Conservation (phyloP, 192 early-diverging fungal species). For the Backusella circina region DNA sequence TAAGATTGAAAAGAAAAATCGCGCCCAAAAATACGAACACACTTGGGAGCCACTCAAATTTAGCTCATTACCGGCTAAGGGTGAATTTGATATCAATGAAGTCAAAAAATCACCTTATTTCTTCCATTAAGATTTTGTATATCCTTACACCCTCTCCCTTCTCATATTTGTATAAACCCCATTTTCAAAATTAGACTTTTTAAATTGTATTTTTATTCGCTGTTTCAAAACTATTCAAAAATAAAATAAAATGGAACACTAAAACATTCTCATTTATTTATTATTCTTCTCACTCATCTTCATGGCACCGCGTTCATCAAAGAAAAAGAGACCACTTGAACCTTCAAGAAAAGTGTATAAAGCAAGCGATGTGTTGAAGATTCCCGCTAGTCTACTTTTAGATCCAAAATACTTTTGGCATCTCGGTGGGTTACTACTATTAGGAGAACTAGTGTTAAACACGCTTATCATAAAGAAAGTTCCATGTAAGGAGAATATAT, state of each 20-base stretch:
- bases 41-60: slow-evolving; percentile 63
- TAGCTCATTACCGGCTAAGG: slow-evolving; percentile 71
- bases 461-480: slow-evolving; percentile 57
- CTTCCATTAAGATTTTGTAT: slow-evolving; percentile 67
- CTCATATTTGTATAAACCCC: neutral
- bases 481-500: slow-evolving; percentile 42
- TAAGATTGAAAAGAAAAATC: slow-evolving; percentile 24
- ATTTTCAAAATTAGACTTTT: neutral
- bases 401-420: slow-evolving; percentile 51
- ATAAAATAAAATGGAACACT: neutral
- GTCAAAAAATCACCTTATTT: slow-evolving; percentile 87
- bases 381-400: slow-evolving; percentile 23
- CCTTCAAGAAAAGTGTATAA: neutral
- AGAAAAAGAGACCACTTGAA: neutral
- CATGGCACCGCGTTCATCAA: neutral
- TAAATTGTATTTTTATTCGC: neutral
- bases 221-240: slow-evolving; percentile 1
- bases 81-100: slow-evolving; percentile 79
- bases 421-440: slow-evolving; percentile 38
- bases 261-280: neutral
- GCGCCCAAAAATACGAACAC: slow-evolving; percentile 27
- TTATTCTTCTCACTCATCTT: neutral
- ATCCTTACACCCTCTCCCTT: neutral
- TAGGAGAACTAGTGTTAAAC: slow-evolving; percentile 49
- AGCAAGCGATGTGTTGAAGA: slow-evolving; percentile 9